Evolutionary conservation across 805 yeast genomes (phyloP).

Genomic region (Starmerella geochares): DNA sequence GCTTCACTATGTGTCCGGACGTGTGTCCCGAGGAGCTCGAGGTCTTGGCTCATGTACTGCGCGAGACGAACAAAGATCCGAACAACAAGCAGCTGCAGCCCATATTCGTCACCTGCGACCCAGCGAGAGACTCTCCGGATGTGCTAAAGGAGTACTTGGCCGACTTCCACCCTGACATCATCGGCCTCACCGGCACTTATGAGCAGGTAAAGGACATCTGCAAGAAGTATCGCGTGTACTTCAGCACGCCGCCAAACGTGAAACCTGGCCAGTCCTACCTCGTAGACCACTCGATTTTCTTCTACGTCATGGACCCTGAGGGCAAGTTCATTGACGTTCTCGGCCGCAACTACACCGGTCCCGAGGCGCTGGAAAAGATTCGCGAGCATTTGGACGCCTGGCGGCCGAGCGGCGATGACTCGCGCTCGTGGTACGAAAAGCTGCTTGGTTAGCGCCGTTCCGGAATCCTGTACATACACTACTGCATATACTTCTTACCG

Average conservation of each 20-base stretch:
- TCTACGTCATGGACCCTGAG: slow-evolving; percentile 96
- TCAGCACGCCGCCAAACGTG: slow-evolving; percentile 90
- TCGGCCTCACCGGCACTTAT: slow-evolving; percentile 87
- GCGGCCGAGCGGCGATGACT: slow-evolving; percentile 39
- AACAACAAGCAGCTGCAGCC: slow-evolving; percentile 49
- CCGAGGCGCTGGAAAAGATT: slow-evolving; percentile 67
- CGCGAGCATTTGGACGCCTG: slow-evolving; percentile 64
- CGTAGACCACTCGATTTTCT: slow-evolving; percentile 95
- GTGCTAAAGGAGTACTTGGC: slow-evolving; percentile 68
- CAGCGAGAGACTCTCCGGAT: slow-evolving; percentile 85
- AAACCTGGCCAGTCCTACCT: slow-evolving; percentile 93
- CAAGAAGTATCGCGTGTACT: slow-evolving; percentile 85
- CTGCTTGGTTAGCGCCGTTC: slow-evolving; percentile 8
- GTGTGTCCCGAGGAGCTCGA: slow-evolving; percentile 97
- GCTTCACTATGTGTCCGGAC: slow-evolving; percentile 96
- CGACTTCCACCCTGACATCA: slow-evolving; percentile 82
- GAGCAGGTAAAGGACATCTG: slow-evolving; percentile 76
- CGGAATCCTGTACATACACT: slow-evolving; percentile 1
- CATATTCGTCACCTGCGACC: slow-evolving; percentile 90
- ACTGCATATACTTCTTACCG: too few species aligned
- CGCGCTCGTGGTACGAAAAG: slow-evolving; percentile 19
- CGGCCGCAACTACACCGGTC: slow-evolving; percentile 80
- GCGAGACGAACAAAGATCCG: slow-evolving; percentile 42
- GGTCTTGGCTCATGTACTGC: slow-evolving; percentile 65
- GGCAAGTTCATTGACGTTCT: slow-evolving; percentile 90